Percentiles rank a stretch among this genome's conserved stretches.
Evolutionary conservation across 108 stramenopile species (phyloP).

Genomic region (Schizochytrium sp.): DNA sequence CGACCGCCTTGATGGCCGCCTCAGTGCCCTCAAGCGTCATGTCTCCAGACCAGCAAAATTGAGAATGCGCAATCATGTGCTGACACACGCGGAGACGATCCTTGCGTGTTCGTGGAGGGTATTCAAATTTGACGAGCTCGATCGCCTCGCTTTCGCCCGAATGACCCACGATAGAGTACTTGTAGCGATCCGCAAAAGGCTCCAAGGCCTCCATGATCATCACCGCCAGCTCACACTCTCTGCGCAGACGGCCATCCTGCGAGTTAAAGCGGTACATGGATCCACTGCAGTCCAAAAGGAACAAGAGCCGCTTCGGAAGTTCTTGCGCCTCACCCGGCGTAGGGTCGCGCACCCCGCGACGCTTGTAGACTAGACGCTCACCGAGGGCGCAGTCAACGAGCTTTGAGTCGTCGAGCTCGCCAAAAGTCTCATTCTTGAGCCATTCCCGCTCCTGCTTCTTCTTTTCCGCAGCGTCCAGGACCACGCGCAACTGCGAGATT

Average conservation of each 20-base stretch:
- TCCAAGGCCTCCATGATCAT: conserved; percentile 74
- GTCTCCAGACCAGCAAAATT: conserved; percentile 71
- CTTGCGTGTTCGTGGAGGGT: conserved; percentile 48
- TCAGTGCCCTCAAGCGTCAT: conserved; percentile 70
- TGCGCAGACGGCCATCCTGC: conserved; percentile 64
- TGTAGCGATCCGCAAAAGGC: conserved; percentile 31
- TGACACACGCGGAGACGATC: conserved; percentile 59
- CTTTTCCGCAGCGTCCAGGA: conserved; percentile 48
- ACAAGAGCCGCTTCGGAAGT: conserved; percentile 41
- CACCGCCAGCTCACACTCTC: conserved; percentile 63
- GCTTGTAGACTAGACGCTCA: conserved; percentile 70
- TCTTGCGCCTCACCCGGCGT: neutral
- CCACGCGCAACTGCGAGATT: conserved; percentile 40
- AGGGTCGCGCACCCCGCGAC: conserved; percentile 52
- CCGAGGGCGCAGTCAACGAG: conserved; percentile 72
- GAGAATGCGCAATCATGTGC: conserved; percentile 75
- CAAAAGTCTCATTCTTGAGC: conserved; percentile 62
- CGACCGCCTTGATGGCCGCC: conserved; percentile 45
- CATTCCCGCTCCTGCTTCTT: conserved; percentile 61
- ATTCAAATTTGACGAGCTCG: neutral
- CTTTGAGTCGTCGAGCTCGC: conserved; percentile 73
- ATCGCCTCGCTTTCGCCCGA: conserved; percentile 22
- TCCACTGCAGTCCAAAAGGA: conserved; percentile 68
- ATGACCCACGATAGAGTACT: conserved; percentile 46
- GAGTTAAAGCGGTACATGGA: conserved; percentile 84